A percentile compares a stretch with the other conserved stretches of the same genome.
These are phyloP conservation scores for Cryptomeria japonica DNA, from an alignment of 75 land plant genomes.

Conservation along the genomic window DNA sequence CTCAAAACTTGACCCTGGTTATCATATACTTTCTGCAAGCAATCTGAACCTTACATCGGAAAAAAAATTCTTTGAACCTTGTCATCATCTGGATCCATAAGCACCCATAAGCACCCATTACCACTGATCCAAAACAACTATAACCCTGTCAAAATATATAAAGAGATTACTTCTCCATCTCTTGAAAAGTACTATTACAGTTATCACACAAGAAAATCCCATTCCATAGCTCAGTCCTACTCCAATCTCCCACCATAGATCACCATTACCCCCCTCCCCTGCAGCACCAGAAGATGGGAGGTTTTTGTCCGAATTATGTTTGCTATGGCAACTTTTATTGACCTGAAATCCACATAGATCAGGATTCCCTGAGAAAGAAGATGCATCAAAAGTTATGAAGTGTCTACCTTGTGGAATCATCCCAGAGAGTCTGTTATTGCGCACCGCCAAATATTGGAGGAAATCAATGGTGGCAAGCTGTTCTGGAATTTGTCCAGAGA, in stretches of 20 bases:
- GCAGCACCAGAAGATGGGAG: background rate
- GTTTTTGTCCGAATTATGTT: too few relatives aligned
- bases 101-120: too few relatives aligned
- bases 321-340: background rate
- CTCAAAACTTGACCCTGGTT: too few relatives aligned
- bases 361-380: constrained; percentile 22
- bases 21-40: too few relatives aligned
- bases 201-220: constrained; percentile 3
- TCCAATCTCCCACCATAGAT: background rate
- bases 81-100: background rate
- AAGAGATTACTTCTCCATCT: background rate
- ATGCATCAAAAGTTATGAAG: constrained; percentile 10
- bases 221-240: constrained; percentile 15
- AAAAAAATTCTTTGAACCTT: too few relatives aligned
- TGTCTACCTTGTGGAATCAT: constrained; percentile 26
- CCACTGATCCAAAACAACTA: background rate
- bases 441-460: constrained; percentile 22
- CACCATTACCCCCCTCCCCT: background rate
- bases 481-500: constrained; percentile 25
- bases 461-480: background rate
- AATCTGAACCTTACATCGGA: too few relatives aligned
- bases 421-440: constrained; percentile 28
- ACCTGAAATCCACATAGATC: constrained; percentile 19
- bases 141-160: background rate
- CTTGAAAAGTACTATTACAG: background rate